A percentile compares a stretch with the other conserved stretches of the same genome.
Conservation (phyloP, 768 basidiomycete species). For the Panaeolus papilionaceus region DNA sequence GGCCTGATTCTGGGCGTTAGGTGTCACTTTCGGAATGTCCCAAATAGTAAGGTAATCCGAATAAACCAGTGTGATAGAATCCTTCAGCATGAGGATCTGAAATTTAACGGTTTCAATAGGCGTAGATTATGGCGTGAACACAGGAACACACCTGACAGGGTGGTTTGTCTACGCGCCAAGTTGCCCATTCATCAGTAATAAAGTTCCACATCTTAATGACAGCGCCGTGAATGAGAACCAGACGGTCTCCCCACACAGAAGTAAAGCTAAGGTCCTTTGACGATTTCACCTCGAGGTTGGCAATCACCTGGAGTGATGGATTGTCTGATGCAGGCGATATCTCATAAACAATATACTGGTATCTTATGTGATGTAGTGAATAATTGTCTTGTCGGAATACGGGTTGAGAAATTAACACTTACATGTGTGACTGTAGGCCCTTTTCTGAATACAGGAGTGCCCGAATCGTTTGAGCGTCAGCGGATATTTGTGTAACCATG, state of each 20-base stretch:
- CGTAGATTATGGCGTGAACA: not conserved
- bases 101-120: not conserved
- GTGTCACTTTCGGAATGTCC: slow-evolving; percentile 19
- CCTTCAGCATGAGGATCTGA: slow-evolving; percentile 24
- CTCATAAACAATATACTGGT: slow-evolving; percentile 20
- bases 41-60: slow-evolving; percentile 18
- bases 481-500: slow-evolving; percentile 15
- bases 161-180: slow-evolving; percentile 15
- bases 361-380: not conserved
- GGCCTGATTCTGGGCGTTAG: slow-evolving; percentile 2
- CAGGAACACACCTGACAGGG: slow-evolving; percentile 19
- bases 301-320: slow-evolving; percentile 18
- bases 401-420: not conserved
- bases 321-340: slow-evolving; percentile 16
- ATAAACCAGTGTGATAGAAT: slow-evolving; percentile 21
- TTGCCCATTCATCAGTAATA: slow-evolving; percentile 18
- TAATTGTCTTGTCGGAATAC: not conserved
- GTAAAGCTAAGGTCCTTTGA: slow-evolving; percentile 14
- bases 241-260: slow-evolving; percentile 20
- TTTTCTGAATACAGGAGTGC: not conserved
- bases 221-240: slow-evolving; percentile 21
- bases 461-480: slow-evolving; percentile 15
- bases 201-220: slow-evolving; percentile 26
- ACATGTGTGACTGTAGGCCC: too few relatives aligned
- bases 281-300: slow-evolving; percentile 1